Evolutionary conservation across 208 protist genomes (phyloP), one percentile per base, ranked within the genome.

Genomic region (Herpetomonas samuelpessoai): DNA sequence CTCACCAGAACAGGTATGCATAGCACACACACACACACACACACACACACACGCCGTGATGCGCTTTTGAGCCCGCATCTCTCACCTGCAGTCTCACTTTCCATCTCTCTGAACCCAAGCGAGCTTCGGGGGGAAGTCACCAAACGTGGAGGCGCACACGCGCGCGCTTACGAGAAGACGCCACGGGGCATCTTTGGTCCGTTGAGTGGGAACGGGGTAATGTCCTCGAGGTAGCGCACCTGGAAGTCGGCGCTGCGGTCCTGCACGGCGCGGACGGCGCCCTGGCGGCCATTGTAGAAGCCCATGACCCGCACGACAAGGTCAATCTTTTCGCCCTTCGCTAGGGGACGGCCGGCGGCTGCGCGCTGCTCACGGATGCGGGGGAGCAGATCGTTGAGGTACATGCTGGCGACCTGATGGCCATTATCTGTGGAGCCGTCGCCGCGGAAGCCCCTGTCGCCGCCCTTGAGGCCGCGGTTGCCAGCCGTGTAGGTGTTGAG

Each of bases 301-400:
- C 89, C 89, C 86, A 95, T 92, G 19, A 95, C 89, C 19, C 89
- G 83, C 50, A 95, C 76, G 18, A 95, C 89, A 19, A 95, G 72
- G n/a, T 92, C 83, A 46, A 95, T 72, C 68, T 95, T 95, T 48
- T 95, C 81, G 12, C 76, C 79, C 6, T 68, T 69, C 26, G 59
- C 66, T 38, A 92, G 48, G 16, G 81, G 81, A 0, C 75, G 68
- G 21, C 86, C 84, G 1, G 53, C 67, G 44, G 54, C 58, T 3
- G 83, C 86, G 19, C 85, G 81, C 46, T 59, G 50, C 62, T 89
- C 79, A 9, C 89, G 83, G 18, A 95, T 72, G 62, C 82, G 80
- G 9, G 89, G 86, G 14, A 93, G 62, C 35, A 95, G 41, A 44
- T 91, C 84, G 58, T 91, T 90, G 21, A 95, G 69, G 60, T 95